Evolutionary conservation across 2,329 filamentous ascomycete species (phyloP).

Genomic region (Aspergillus alliaceus): DNA sequence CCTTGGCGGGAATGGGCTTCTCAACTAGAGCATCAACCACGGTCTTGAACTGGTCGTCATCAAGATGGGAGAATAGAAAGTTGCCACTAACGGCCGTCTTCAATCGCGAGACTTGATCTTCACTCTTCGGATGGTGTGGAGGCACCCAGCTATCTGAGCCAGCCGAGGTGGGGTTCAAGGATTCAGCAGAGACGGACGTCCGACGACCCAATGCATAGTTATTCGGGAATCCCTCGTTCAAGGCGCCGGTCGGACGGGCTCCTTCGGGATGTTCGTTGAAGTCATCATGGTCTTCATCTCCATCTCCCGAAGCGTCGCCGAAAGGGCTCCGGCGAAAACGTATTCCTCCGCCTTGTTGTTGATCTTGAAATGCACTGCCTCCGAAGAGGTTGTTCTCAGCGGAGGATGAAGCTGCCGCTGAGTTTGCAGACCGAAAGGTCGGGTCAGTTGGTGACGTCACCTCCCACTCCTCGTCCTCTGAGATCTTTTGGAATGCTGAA

Average conservation of each 20-base stretch:
- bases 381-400: conserved; percentile 47
- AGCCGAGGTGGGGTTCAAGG: conserved; percentile 82
- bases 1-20: conserved; percentile 92
- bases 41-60: conserved; percentile 86
- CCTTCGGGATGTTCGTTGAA: conserved; percentile 21
- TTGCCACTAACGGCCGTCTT: conserved; percentile 81
- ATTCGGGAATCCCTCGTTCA: conserved; percentile 61
- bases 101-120: conserved; percentile 77
- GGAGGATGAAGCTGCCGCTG: conserved; percentile 22
- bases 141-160: conserved; percentile 87
- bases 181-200: conserved; percentile 95
- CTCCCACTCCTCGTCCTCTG: conserved; percentile 81
- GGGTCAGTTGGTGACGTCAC: conserved; percentile 72
- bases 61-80: conserved; percentile 90
- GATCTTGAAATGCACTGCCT: conserved; percentile 25
- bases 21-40: conserved; percentile 90
- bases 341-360: conserved; percentile 20
- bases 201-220: conserved; percentile 93
- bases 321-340: conserved; percentile 39
- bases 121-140: conserved; percentile 77
- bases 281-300: conserved; percentile 21
- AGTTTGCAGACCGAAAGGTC: conserved; percentile 52
- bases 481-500: conserved; percentile 61
- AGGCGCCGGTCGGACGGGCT: conserved; percentile 26
- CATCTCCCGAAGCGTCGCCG: conserved; percentile 21